A percentile compares a stretch with the other conserved stretches of the same genome.
Conservation (phyloP, 495 filamentous ascomycete species). For the Talaromyces stipitatus region DNA sequence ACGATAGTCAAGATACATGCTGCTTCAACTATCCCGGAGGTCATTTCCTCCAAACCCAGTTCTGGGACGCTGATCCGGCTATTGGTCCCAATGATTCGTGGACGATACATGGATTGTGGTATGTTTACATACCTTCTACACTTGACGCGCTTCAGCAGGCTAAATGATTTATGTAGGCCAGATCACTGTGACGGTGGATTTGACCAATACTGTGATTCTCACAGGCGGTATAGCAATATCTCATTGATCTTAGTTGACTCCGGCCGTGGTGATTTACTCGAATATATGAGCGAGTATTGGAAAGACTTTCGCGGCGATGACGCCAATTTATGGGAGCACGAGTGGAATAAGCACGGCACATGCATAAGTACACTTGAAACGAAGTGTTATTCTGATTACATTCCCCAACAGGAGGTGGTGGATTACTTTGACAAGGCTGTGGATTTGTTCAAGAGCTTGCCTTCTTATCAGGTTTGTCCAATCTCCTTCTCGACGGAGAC, state of each 20-base stretch:
- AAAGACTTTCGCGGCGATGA: conserved; percentile 49
- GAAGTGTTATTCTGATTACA: conserved; percentile 63
- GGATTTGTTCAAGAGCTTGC: conserved; percentile 38
- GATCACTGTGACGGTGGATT: conserved; percentile 75
- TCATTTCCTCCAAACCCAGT: conserved; percentile 66
- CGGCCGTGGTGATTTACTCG: conserved; percentile 49
- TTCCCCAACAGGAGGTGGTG: conserved; percentile 51
- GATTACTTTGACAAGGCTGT: conserved; percentile 54
- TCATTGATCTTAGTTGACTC: conserved; percentile 50
- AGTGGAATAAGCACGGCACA: conserved; percentile 71
- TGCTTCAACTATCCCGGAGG: conserved; percentile 74
- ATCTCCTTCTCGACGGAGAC: background rate
- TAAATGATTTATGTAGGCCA: conserved; percentile 37
- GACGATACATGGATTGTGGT: conserved; percentile 78
- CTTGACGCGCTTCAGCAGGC: background rate
- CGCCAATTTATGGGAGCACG: conserved; percentile 68
- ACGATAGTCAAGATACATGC: conserved; percentile 51
- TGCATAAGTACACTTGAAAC: conserved; percentile 57
- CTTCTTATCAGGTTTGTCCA: conserved; percentile 33
- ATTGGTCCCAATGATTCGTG: conserved; percentile 64
- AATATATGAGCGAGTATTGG: conserved; percentile 72
- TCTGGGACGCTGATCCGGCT: conserved; percentile 67
- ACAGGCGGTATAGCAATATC: conserved; percentile 61
- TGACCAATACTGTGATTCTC: conserved; percentile 56
- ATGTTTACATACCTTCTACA: conserved; percentile 4